Percentiles rank a stretch among this genome's conserved stretches.
These are phyloP conservation scores for Nepenthes gracilis DNA, from an alignment of 148 eudicot genomes.

Conservation along the genomic window DNA sequence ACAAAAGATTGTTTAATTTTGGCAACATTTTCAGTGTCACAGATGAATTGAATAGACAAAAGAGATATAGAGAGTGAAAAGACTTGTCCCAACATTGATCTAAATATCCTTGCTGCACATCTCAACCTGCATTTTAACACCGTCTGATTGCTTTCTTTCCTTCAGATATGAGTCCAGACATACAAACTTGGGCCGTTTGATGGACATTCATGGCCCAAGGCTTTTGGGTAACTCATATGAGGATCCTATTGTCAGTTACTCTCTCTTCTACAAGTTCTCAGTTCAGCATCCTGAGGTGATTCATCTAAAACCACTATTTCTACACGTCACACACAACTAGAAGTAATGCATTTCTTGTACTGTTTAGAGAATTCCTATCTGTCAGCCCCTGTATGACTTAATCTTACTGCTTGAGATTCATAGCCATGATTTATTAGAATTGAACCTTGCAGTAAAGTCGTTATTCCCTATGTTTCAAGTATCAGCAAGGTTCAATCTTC, in stretches of 20 bases:
- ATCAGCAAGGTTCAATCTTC: too few species aligned
- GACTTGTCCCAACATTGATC: too few species aligned
- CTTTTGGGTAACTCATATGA: slow-evolving; percentile 60
- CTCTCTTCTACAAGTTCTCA: slow-evolving; percentile 45
- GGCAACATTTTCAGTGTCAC: too few species aligned
- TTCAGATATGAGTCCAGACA: slow-evolving; percentile 37
- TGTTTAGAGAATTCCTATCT: not conserved
- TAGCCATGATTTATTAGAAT: too few species aligned
- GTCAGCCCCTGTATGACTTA: not conserved
- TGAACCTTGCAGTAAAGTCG: too few species aligned
- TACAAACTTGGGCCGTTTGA: slow-evolving; percentile 70
- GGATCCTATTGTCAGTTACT: slow-evolving; percentile 71
- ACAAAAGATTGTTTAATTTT: too few species aligned
- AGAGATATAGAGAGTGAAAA: too few species aligned
- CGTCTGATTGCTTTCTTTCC: slow-evolving; percentile 1
- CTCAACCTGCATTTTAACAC: too few species aligned
- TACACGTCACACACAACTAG: not conserved
- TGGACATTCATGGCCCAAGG: slow-evolving; percentile 73
- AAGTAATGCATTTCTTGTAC: not conserved
- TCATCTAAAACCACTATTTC: not conserved
- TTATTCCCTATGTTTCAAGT: too few species aligned
- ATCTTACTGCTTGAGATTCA: too few species aligned
- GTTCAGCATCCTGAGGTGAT: slow-evolving; percentile 69
- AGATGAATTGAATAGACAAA: too few species aligned
- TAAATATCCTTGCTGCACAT: too few species aligned